A percentile compares a stretch with the other conserved stretches of the same genome.
phyloP scores from a whole-genome alignment of 1,284 basidiomycete species.

The Rhodotorula sp. region DNA sequence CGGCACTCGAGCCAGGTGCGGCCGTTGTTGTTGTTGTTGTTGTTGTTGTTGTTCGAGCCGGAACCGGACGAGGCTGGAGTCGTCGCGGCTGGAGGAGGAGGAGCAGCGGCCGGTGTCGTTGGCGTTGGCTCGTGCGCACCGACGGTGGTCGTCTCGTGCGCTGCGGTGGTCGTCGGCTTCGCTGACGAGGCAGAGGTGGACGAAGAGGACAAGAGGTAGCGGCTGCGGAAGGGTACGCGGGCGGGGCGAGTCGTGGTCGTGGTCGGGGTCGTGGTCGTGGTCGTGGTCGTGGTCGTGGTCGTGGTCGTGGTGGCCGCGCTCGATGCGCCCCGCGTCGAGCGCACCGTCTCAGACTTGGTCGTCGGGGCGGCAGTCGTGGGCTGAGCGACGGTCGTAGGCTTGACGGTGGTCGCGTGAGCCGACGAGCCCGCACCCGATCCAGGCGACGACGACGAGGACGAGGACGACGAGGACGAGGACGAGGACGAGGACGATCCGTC shows the following conservation, averaged over 20 bases:
- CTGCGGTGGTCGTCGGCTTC: neutral
- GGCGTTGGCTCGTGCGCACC: neutral
- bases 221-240: too few species aligned
- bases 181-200: neutral
- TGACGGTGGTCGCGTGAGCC: neutral
- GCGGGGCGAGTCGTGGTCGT: neutral
- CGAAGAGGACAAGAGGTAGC: neutral
- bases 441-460: constrained; percentile 1
- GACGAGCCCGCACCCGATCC: neutral
- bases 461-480: too few species aligned
- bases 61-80: neutral
- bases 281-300: too few species aligned
- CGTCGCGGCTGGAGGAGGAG: neutral
- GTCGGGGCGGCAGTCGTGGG: neutral
- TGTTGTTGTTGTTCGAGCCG: neutral
- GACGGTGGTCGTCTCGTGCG: constrained; percentile 1
- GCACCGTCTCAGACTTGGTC: neutral
- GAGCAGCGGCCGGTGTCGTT: neutral
- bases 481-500: neutral
- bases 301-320: neutral
- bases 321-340: too few species aligned
- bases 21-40: too few species aligned
- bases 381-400: too few species aligned
- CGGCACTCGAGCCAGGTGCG: constrained; percentile 23
- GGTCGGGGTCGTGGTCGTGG: too few species aligned